Evolutionary conservation across 1,284 basidiomycete genomes (phyloP).

Genomic region (Papiliotrema nemorosa): DNA sequence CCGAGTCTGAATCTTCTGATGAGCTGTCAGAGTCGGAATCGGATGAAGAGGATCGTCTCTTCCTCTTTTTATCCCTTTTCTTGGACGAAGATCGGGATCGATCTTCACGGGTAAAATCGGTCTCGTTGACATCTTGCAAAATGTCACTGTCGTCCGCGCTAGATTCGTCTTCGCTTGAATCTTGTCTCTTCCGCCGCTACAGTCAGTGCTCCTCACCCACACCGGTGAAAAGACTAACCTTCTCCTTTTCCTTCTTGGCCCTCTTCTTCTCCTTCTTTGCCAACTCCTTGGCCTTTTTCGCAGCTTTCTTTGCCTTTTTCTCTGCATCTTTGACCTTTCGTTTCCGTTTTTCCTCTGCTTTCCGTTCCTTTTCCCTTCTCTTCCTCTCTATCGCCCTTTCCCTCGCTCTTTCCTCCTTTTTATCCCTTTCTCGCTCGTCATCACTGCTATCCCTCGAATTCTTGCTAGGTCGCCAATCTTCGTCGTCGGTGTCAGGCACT

Average conservation of each 20-base stretch:
- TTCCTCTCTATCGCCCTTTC: constrained; percentile 15
- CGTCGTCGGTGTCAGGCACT: constrained; percentile 21
- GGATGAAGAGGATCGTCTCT: constrained; percentile 8
- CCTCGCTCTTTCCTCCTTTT: constrained; percentile 19
- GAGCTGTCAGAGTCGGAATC: constrained; percentile 8
- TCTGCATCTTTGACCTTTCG: constrained; percentile 27
- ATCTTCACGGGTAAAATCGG: neutral
- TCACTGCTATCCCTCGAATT: constrained; percentile 18
- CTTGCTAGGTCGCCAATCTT: constrained; percentile 11
- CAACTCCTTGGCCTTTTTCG: constrained; percentile 27
- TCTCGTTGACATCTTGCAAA: constrained; percentile 10
- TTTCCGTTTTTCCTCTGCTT: constrained; percentile 23
- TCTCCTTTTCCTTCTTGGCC: constrained; percentile 31
- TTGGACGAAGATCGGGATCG: neutral
- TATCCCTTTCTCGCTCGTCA: constrained; percentile 15
- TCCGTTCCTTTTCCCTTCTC: constrained; percentile 23
- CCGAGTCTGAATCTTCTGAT: constrained; percentile 8
- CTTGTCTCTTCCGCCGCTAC: constrained; percentile 9
- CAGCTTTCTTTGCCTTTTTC: constrained; percentile 30
- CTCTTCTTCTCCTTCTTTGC: constrained; percentile 30
- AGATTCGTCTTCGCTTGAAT: constrained; percentile 13
- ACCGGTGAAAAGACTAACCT: constrained; percentile 7
- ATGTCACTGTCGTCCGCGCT: constrained; percentile 10
- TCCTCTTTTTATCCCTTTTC: constrained; percentile 7
- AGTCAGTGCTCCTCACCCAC: neutral